A percentile compares a stretch with the other conserved stretches of the same genome.
Conservation (phyloP, 805 yeast species). For the Zygosaccharomyces bailii region DNA sequence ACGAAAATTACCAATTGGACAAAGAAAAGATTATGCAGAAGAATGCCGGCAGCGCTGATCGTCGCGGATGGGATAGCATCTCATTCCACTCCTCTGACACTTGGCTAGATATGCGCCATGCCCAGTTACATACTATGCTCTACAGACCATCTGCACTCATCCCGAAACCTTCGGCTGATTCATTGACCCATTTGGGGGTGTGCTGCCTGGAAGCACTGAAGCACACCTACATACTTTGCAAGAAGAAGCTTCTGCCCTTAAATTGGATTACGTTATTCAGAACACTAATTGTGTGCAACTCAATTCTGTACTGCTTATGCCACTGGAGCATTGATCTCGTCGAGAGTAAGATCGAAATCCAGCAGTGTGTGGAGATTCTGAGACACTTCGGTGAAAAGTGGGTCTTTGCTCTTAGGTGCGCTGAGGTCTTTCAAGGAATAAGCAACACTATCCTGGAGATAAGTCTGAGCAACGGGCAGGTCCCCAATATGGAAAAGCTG, state of each 20-base stretch:
- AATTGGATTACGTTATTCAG: slow-evolving; percentile 50
- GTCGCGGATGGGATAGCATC: slow-evolving; percentile 17
- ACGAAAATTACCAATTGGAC: slow-evolving; percentile 29
- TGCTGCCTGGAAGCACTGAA: slow-evolving; percentile 45
- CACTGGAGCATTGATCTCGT: slow-evolving; percentile 46
- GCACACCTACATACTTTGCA: slow-evolving; percentile 45
- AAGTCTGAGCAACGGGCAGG: slow-evolving; percentile 38
- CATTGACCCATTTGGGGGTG: slow-evolving; percentile 43
- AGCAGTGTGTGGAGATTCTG: slow-evolving; percentile 44
- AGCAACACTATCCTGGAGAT: slow-evolving; percentile 46
- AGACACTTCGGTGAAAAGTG: slow-evolving; percentile 46
- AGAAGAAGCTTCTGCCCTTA: slow-evolving; percentile 43
- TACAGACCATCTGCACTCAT: slow-evolving; percentile 50
- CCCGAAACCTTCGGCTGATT: slow-evolving; percentile 43
- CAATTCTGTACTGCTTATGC: slow-evolving; percentile 45
- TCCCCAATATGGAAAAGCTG: slow-evolving; percentile 41
- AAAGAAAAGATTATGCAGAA: slow-evolving; percentile 26
- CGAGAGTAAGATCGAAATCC: slow-evolving; percentile 46
- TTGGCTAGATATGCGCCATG: slow-evolving; percentile 42
- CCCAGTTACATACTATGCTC: slow-evolving; percentile 44
- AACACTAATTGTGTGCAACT: slow-evolving; percentile 46
- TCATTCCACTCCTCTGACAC: slow-evolving; percentile 37
- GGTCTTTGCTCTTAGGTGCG: slow-evolving; percentile 45
- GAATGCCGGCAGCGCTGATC: slow-evolving; percentile 11
- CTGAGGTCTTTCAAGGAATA: slow-evolving; percentile 43